Conservation (phyloP, 768 basidiomycete genomes). For the Punctularia strigosozonata region DNA sequence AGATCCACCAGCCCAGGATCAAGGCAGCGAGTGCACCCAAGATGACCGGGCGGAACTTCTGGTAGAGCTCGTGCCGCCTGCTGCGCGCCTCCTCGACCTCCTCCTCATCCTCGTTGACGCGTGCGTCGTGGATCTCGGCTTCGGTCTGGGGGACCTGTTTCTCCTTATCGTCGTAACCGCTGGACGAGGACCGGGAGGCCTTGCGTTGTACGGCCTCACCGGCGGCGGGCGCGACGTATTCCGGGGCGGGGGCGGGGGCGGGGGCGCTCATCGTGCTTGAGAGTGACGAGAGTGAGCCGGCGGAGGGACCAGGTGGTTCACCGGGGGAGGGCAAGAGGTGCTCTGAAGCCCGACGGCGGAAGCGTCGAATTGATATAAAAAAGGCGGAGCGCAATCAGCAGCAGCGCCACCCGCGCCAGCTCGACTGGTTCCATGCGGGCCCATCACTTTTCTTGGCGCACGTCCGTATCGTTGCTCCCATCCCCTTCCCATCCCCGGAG, state of each 20-base stretch:
- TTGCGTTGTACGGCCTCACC: constrained; percentile 14
- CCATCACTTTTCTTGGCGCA: no score
- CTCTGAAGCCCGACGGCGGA: no score
- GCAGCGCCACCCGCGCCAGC: no score
- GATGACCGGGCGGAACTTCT: constrained; percentile 19
- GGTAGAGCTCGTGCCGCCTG: constrained; percentile 5
- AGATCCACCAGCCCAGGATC: constrained; percentile 84
- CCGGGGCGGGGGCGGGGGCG: no score
- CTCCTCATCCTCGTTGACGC: constrained; percentile 9
- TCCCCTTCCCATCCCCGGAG: no score
- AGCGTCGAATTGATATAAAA: no score
- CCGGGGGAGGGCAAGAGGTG: no score
- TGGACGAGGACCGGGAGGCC: constrained; percentile 11
- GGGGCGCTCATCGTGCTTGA: constrained; percentile 1
- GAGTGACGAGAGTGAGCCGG: background rate
- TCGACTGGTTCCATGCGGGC: no score
- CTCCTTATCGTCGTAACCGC: constrained; percentile 13
- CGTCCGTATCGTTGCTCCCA: no score
- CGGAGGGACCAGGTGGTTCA: no score
- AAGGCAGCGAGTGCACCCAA: constrained; percentile 40
- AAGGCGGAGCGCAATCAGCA: no score
- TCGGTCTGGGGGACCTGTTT: constrained; percentile 10
- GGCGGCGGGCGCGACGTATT: no score
- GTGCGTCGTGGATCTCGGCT: constrained; percentile 8
- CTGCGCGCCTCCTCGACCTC: constrained; percentile 8